Evolutionary conservation across 225 moss, liverwort and hornwort species (phyloP).

Genomic region (Physcomitrellopsis africana): DNA sequence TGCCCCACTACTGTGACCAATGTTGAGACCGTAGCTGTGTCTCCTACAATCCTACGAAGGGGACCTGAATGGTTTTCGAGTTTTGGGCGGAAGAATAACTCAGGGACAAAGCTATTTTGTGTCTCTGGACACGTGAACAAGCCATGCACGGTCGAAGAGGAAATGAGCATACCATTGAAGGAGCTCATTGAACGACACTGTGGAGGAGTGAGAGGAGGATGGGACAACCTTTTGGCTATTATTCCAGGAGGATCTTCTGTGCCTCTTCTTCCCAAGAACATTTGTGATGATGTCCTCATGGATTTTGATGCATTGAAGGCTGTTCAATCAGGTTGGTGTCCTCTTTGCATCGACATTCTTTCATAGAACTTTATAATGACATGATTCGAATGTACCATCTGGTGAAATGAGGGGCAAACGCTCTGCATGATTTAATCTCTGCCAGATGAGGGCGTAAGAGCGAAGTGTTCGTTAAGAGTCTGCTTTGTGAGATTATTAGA

Average conservation of each 20-base stretch:
- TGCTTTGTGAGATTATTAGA: too few species aligned
- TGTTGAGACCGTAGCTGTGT: constrained; percentile 72
- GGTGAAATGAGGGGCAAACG: neutral
- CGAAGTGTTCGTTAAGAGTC: too few species aligned
- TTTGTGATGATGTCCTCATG: constrained; percentile 71
- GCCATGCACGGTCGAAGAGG: constrained; percentile 78
- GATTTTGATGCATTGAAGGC: constrained; percentile 72
- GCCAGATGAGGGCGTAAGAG: too few species aligned
- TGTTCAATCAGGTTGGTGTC: constrained; percentile 49
- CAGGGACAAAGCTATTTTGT: constrained; percentile 73
- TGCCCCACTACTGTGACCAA: constrained; percentile 74
- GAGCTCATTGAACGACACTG: constrained; percentile 76
- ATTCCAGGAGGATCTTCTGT: constrained; percentile 76
- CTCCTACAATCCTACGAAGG: constrained; percentile 72
- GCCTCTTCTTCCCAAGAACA: constrained; percentile 61
- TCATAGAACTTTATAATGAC: too few species aligned
- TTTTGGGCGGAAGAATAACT: constrained; percentile 70
- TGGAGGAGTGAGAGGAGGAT: constrained; percentile 77
- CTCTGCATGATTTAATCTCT: neutral
- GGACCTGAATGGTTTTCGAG: constrained; percentile 78
- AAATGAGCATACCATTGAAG: constrained; percentile 66
- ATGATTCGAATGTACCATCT: neutral
- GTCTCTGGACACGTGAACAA: constrained; percentile 76
- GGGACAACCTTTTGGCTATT: constrained; percentile 73
- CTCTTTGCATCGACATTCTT: neutral